Base-by-base conservation (phyloP, 306 rosid genomes). In the Prunus dulcis region DNA sequence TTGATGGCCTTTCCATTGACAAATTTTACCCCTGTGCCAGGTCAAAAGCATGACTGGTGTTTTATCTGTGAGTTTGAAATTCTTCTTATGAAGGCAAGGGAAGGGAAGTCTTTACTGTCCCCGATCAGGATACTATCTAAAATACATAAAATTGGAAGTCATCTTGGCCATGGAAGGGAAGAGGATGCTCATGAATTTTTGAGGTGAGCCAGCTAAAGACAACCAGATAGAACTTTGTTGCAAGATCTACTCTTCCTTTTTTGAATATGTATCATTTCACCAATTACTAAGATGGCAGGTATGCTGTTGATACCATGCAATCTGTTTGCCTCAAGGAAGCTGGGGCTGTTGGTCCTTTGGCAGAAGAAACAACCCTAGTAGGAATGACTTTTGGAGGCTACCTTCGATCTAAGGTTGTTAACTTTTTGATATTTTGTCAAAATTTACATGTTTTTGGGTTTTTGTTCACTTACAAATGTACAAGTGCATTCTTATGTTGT, bases 131-230 rank as follows among this genome's bases (percentile, higher is more conserved):
- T 91, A 80, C 82, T 91, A 65, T 91, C 97, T 63, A 87, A 86
- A 85, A 82, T 91, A 87, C 86, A 89, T 84, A 91, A 89, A 78
- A 87, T 89, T 80, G 94, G 94, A 52, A 89, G 92, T 76, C 86
- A 84, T 82, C 94, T 91, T 83, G 92, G 94, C 76, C 91, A 88
- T 74, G 97, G 94, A 70, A 85, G 78, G 85, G 91, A 91, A 80
- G 97, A 91, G 79, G 97, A 91, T 55, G 97, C 97, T 18, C 97
- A 91, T 78, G 97, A 91, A 72, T 91, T 91, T 80, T 89, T 91
- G 81, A 91, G 97, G 97, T 91, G 80, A 80, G 82, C 86, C 81
- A 70, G 82, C 50, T 76, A 74, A 60, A 78, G 75, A 46, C 66
- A n/a, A 79, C 38, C 34, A 34, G 74, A 38, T 81, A 68, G 41